Evolutionary conservation across 1,284 basidiomycete genomes (phyloP).

Genomic region (Irpex rosettiformis): DNA sequence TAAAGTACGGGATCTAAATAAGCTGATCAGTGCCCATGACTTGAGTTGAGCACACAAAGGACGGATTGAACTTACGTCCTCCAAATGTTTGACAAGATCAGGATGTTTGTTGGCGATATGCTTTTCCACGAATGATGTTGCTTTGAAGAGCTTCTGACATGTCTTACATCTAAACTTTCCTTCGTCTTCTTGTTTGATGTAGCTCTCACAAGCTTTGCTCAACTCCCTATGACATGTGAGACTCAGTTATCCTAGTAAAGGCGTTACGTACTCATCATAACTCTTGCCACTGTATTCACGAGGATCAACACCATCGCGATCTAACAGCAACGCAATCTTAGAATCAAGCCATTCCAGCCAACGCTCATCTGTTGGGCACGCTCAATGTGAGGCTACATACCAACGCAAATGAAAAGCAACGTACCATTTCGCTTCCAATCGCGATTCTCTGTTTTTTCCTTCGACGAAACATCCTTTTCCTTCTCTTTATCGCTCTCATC

Average conservation of each 20-base stretch:
- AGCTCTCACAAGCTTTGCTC: slow-evolving; percentile 69
- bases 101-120: slow-evolving; percentile 88
- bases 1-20: slow-evolving; percentile 80
- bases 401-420: slow-evolving; percentile 19
- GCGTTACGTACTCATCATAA: slow-evolving; percentile 73
- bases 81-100: slow-evolving; percentile 74
- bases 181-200: slow-evolving; percentile 92
- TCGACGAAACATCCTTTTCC: slow-evolving; percentile 26
- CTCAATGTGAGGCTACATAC: slow-evolving; percentile 3
- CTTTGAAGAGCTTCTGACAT: slow-evolving; percentile 94
- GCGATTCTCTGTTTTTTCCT: slow-evolving; percentile 35
- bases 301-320: slow-evolving; percentile 76
- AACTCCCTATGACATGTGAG: slow-evolving; percentile 59
- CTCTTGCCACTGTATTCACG: slow-evolving; percentile 85
- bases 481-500: slow-evolving; percentile 36
- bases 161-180: slow-evolving; percentile 94
- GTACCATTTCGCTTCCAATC: slow-evolving; percentile 72
- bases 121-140: slow-evolving; percentile 92
- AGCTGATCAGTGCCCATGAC: not conserved
- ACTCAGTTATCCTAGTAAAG: not conserved
- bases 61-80: slow-evolving; percentile 75
- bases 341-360: slow-evolving; percentile 87
- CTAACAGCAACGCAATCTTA: slow-evolving; percentile 76
- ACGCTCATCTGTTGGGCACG: slow-evolving; percentile 59
- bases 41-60: no score